These are phyloP conservation scores for Calophaca sinica DNA, from an alignment of 306 rosid genomes.

Conservation along the genomic window DNA sequence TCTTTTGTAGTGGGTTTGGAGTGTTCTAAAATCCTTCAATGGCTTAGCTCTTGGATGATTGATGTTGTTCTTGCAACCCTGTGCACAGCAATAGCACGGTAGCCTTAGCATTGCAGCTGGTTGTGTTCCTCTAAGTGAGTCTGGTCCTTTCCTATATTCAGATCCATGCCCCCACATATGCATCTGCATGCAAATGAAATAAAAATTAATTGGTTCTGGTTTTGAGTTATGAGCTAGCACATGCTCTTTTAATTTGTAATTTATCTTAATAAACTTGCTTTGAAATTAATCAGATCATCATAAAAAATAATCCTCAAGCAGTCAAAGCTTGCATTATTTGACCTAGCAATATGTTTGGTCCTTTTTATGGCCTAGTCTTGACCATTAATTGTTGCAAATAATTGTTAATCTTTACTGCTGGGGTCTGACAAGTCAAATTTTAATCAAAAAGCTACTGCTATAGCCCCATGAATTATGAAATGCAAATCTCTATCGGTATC, in stretches of 20 bases:
- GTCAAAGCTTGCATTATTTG: conserved; percentile 26
- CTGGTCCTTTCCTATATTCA: conserved; percentile 90
- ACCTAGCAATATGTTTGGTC: conserved; percentile 9
- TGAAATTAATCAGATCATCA: neutral
- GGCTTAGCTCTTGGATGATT: conserved; percentile 94
- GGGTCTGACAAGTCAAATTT: conserved; percentile 45
- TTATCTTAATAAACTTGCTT: neutral
- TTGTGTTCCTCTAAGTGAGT: conserved; percentile 85
- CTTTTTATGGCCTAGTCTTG: too few relatives aligned
- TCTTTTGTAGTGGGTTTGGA: conserved; percentile 94
- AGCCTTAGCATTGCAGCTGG: conserved; percentile 97
- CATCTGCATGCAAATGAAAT: conserved; percentile 61
- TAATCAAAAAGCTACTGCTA: conserved; percentile 43
- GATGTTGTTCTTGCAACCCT: conserved; percentile 96
- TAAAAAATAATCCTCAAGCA: neutral
- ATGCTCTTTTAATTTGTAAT: conserved; percentile 3
- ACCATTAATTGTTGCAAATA: conserved; percentile 4
- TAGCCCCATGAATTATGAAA: conserved; percentile 17
- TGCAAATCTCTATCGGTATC: neutral
- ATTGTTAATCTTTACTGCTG: conserved; percentile 21
- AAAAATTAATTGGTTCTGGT: neutral
- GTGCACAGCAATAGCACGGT: conserved; percentile 93
- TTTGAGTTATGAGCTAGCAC: neutral
- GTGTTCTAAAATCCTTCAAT: conserved; percentile 91
- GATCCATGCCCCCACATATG: conserved; percentile 99